Conservation (phyloP, 148 eudicot genomes). For the Amaranthus cruentus region DNA sequence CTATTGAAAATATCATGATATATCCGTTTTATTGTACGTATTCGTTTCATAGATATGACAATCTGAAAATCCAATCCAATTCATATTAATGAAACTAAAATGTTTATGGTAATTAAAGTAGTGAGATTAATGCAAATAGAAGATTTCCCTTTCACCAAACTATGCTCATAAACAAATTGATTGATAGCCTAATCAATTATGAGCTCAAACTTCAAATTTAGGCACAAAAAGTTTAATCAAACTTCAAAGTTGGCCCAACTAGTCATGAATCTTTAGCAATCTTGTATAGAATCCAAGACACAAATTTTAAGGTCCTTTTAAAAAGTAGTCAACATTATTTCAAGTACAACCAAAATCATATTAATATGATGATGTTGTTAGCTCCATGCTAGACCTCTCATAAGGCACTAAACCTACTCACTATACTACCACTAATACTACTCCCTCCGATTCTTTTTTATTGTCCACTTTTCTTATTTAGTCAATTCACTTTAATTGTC, state of each 20-base stretch:
- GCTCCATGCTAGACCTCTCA: conserved; percentile 3
- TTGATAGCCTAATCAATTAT: neutral
- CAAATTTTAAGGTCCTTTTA: conserved; percentile 4
- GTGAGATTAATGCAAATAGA: neutral
- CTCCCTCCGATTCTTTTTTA: no score
- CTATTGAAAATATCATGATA: no score
- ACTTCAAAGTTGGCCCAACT: neutral
- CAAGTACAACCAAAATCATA: neutral
- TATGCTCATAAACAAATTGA: neutral
- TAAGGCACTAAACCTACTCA: neutral
- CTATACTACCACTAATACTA: no score
- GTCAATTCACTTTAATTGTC: no score
- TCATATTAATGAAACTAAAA: no score
- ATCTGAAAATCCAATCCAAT: no score
- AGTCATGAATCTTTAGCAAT: neutral
- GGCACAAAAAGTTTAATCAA: neutral
- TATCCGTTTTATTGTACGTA: no score
- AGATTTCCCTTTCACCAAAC: neutral
- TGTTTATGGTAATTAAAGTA: neutral
- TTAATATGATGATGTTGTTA: conserved; percentile 12
- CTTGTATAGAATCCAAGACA: neutral
- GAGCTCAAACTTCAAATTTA: neutral
- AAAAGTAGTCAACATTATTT: neutral
- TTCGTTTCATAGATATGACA: no score
- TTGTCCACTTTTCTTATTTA: no score